Evolutionary conservation across 345 rosid genomes (phyloP).

Genomic region (Geranium brycei): DNA sequence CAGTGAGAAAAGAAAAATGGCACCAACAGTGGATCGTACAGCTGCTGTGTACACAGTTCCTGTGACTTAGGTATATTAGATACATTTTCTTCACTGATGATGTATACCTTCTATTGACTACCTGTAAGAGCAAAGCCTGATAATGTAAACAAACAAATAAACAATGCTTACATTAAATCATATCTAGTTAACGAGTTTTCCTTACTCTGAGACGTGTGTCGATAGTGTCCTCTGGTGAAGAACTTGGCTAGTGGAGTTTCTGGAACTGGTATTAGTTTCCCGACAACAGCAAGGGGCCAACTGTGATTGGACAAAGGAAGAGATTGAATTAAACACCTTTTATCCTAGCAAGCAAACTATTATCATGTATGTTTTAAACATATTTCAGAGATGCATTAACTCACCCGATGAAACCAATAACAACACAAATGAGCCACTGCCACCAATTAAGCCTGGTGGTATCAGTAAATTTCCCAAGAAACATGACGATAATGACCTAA

Average conservation of each 20-base stretch:
- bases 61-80: background rate
- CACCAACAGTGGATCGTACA: background rate
- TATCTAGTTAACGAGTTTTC: too few relatives aligned
- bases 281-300: constrained; percentile 82
- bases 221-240: constrained; percentile 7
- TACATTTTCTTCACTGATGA: background rate
- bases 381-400: background rate
- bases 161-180: background rate
- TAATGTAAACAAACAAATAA: too few relatives aligned
- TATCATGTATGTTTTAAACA: background rate
- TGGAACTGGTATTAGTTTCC: constrained; percentile 69
- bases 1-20: too few relatives aligned
- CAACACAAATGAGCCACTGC: constrained; percentile 55
- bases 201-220: background rate
- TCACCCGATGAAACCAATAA: constrained; percentile 60
- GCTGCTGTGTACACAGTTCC: background rate
- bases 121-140: background rate
- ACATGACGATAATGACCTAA: constrained; percentile 63
- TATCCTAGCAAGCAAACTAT: too few relatives aligned
- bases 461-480: constrained; percentile 69
- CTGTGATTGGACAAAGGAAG: constrained; percentile 20
- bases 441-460: constrained; percentile 73
- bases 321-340: background rate
- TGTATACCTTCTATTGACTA: background rate
- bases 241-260: constrained; percentile 30